Evolutionary conservation across 2,329 filamentous ascomycete species (phyloP).

Genomic region (Chaetomium strumarium): DNA sequence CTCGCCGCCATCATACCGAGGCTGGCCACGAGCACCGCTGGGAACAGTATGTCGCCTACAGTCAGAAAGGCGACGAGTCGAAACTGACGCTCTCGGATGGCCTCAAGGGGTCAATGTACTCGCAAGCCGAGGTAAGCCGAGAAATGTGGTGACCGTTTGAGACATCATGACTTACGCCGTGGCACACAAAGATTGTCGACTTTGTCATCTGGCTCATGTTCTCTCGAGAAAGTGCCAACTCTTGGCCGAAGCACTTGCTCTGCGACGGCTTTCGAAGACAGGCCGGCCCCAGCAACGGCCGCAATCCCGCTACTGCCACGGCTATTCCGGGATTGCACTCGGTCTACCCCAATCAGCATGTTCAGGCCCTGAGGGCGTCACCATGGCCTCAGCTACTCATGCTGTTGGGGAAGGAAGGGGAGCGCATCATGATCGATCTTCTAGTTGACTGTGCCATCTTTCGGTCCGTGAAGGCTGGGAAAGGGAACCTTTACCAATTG

Average conservation of each 20-base stretch:
- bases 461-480: conserved; percentile 50
- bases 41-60: conserved; percentile 55
- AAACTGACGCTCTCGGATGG: conserved; percentile 47
- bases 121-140: conserved; percentile 57
- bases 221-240: conserved; percentile 42
- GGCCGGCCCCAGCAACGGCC: conserved; percentile 12
- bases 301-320: conserved; percentile 21
- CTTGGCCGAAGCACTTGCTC: conserved; percentile 66
- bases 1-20: conserved; percentile 34
- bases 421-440: conserved; percentile 70
- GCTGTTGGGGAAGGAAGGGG: conserved; percentile 68
- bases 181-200: conserved; percentile 59
- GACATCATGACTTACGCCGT: conserved; percentile 1
- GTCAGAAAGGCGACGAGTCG: conserved; percentile 56
- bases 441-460: conserved; percentile 77
- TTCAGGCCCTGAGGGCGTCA: conserved; percentile 58
- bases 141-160: background rate
- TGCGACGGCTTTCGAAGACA: conserved; percentile 72
- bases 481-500: conserved; percentile 68
- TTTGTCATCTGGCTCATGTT: conserved; percentile 76
- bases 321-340: conserved; percentile 62
- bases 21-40: conserved; percentile 36
- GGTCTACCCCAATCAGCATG: conserved; percentile 63
- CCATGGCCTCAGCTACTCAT: conserved; percentile 73
- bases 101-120: conserved; percentile 40